phyloP scores from a whole-genome alignment of 2,329 filamentous ascomycete genomes.

The Pseudogymnoascus sp. region DNA sequence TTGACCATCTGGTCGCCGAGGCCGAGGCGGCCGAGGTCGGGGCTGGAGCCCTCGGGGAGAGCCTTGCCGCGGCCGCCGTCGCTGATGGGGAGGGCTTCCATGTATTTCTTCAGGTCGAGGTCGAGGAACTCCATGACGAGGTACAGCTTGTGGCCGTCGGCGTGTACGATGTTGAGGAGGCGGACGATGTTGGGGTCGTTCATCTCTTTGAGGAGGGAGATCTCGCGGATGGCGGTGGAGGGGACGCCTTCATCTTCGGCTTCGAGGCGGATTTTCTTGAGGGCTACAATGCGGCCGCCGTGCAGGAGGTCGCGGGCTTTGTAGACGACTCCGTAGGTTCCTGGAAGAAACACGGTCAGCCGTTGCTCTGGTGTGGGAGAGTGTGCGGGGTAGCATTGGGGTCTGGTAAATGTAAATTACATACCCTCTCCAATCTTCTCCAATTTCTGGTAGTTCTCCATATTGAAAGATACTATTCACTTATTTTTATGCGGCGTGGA shows the following conservation, averaged over 20 bases:
- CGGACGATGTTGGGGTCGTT: conserved; percentile 83
- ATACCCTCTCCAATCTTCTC: conserved; percentile 94
- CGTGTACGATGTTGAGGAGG: conserved; percentile 85
- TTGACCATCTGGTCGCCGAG: conserved; percentile 76
- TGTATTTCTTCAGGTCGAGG: conserved; percentile 89
- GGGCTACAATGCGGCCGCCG: conserved; percentile 74
- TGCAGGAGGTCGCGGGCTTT: conserved; percentile 81
- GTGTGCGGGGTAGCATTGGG: not conserved
- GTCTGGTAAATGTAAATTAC: conserved; percentile 23
- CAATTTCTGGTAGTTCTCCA: conserved; percentile 96
- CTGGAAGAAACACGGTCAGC: conserved; percentile 35
- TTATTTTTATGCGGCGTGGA: conserved; percentile 22
- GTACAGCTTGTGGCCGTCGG: conserved; percentile 90
- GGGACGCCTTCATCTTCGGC: conserved; percentile 92
- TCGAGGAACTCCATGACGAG: conserved; percentile 90
- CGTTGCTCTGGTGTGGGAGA: not conserved
- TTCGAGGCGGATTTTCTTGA: conserved; percentile 94
- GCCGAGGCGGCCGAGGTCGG: conserved; percentile 56
- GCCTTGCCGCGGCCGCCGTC: conserved; percentile 81
- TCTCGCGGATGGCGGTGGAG: conserved; percentile 87
- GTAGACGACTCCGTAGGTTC: conserved; percentile 92
- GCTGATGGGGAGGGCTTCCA: conserved; percentile 78
- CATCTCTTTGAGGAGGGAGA: conserved; percentile 91
- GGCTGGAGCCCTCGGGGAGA: conserved; percentile 65
- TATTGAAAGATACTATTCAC: conserved; percentile 31